These are phyloP conservation scores for Recurvomyces mirabilis DNA, from an alignment of 495 filamentous ascomycete species.

Conservation along the genomic window DNA sequence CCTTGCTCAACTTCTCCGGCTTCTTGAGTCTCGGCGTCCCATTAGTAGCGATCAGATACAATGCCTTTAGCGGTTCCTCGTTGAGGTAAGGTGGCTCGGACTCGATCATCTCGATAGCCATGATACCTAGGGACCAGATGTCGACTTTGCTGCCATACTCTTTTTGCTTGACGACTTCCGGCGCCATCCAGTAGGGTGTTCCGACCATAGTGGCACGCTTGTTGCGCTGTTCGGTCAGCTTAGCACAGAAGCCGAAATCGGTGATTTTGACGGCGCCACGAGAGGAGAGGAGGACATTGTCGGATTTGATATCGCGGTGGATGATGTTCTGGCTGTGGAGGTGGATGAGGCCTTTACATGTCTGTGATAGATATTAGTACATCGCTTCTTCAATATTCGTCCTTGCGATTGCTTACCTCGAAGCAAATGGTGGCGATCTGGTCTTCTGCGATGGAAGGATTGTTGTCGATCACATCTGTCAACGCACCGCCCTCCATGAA, in stretches of 20 bases:
- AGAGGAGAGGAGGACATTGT: conserved; percentile 90
- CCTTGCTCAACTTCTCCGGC: conserved; percentile 90
- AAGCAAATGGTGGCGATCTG: conserved; percentile 95
- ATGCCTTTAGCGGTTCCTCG: conserved; percentile 91
- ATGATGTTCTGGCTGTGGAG: conserved; percentile 93
- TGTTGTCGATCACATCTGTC: conserved; percentile 98
- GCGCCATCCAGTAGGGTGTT: conserved; percentile 99
- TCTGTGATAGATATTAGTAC: conserved; percentile 40
- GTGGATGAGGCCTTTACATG: conserved; percentile 88
- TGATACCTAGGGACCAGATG: conserved; percentile 97
- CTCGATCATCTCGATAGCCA: conserved; percentile 99
- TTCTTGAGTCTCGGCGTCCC: conserved; percentile 95
- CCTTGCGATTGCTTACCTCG: conserved; percentile 52
- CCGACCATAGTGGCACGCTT: conserved; percentile 99
- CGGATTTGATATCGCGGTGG: conserved; percentile 97
- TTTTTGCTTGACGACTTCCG: conserved; percentile 98
- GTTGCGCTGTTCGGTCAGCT: conserved; percentile 89
- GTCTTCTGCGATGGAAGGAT: conserved; percentile 77
- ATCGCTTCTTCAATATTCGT: background rate
- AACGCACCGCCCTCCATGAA: conserved; percentile 98
- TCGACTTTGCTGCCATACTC: conserved; percentile 97
- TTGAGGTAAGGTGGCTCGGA: conserved; percentile 95
- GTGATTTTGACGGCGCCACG: conserved; percentile 97
- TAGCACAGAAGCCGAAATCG: conserved; percentile 98
- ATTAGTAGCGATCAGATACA: conserved; percentile 95